These are phyloP conservation scores for Fomitopsis betulina DNA, from an alignment of 1,284 basidiomycete species.

Conservation along the genomic window DNA sequence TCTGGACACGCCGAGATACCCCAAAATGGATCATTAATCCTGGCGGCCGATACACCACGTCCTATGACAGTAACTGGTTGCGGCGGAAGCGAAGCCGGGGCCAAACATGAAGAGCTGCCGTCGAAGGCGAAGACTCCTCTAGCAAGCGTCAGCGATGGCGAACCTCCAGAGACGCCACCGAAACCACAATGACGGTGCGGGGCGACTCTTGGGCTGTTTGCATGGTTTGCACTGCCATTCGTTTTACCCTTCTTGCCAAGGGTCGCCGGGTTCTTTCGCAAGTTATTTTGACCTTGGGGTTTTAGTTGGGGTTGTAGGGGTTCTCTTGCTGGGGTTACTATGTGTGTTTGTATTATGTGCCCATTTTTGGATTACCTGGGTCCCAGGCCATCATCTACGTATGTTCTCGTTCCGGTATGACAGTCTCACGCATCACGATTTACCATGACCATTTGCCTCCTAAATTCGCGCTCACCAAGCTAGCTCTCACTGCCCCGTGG, in stretches of 20 bases:
- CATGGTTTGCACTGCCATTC: slow-evolving; percentile 40
- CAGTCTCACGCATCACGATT: slow-evolving; percentile 8
- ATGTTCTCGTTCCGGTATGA: slow-evolving; percentile 9
- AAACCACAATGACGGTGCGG: slow-evolving; percentile 46
- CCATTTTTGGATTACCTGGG: slow-evolving; percentile 13
- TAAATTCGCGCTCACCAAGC: background rate
- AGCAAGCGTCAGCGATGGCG: background rate
- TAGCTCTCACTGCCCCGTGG: background rate
- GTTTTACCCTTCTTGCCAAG: slow-evolving; percentile 46
- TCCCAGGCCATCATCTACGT: slow-evolving; percentile 7
- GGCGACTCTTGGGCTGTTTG: slow-evolving; percentile 50
- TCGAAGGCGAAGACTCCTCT: background rate
- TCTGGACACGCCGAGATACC: background rate
- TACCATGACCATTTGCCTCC: background rate
- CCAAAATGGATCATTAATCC: background rate
- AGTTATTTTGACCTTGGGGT: slow-evolving; percentile 30
- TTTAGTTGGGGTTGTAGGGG: too few relatives aligned
- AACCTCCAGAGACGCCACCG: slow-evolving; percentile 10
- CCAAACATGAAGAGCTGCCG: background rate
- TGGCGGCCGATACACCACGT: background rate
- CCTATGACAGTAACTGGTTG: background rate
- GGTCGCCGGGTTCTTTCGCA: slow-evolving; percentile 53
- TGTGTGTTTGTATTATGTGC: slow-evolving; percentile 18
- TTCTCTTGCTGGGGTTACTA: slow-evolving; percentile 9
- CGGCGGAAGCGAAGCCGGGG: background rate